phyloP scores from a whole-genome alignment of 2,329 filamentous ascomycete species.

The Bimuria novae-zelandiae region DNA sequence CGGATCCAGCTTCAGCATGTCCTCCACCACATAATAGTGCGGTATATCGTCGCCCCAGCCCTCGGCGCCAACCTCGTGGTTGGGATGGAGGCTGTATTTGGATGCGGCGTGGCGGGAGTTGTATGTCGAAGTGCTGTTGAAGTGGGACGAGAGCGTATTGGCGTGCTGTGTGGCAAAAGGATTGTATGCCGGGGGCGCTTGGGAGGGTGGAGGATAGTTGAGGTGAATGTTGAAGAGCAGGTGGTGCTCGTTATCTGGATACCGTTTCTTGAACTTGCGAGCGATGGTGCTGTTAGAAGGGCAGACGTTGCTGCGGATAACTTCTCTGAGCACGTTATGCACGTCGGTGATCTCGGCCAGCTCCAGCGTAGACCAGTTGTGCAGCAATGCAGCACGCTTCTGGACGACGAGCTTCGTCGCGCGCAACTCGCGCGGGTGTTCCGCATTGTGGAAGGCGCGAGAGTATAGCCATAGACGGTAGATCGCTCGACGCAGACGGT shows the following conservation, averaged over 20 bases:
- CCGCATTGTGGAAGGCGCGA: slow-evolving; percentile 61
- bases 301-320: slow-evolving; percentile 63
- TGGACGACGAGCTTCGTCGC: slow-evolving; percentile 51
- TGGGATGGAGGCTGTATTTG: slow-evolving; percentile 54
- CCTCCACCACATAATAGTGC: slow-evolving; percentile 67
- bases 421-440: slow-evolving; percentile 57
- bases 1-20: slow-evolving; percentile 67
- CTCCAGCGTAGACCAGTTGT: slow-evolving; percentile 62
- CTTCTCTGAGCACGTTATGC: slow-evolving; percentile 59
- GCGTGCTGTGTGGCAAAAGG: slow-evolving; percentile 17
- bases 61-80: slow-evolving; percentile 60
- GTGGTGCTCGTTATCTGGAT: slow-evolving; percentile 55
- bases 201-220: slow-evolving; percentile 49
- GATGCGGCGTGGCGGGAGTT: slow-evolving; percentile 49
- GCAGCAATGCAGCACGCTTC: slow-evolving; percentile 60
- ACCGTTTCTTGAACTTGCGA: slow-evolving; percentile 62
- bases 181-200: slow-evolving; percentile 13
- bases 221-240: slow-evolving; percentile 59
- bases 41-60: slow-evolving; percentile 68
- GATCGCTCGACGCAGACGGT: slow-evolving; percentile 59
- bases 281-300: slow-evolving; percentile 65
- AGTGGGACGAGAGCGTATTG: slow-evolving; percentile 41
- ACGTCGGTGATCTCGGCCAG: slow-evolving; percentile 65
- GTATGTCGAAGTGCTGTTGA: slow-evolving; percentile 39
- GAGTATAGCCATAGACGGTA: slow-evolving; percentile 66